phyloP scores from a whole-genome alignment of 306 rosid genomes.

The Cicer judaicum region DNA sequence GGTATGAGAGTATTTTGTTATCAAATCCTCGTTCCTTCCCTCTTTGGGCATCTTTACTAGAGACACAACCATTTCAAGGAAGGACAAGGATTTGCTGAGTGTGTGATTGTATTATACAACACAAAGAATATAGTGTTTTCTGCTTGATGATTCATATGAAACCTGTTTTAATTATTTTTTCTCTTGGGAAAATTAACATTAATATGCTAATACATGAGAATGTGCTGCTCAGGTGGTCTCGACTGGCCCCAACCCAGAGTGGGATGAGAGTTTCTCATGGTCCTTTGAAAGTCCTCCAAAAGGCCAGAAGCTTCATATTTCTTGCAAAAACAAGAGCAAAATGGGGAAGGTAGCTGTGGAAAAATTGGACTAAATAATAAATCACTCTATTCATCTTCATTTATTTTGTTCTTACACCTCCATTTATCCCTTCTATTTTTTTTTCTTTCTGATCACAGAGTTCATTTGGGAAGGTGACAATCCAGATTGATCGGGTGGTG shows the following conservation, averaged over 20 bases:
- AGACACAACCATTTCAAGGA: not conserved
- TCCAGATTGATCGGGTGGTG: constrained; percentile 95
- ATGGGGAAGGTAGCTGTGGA: constrained; percentile 81
- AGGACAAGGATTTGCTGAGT: constrained; percentile 14
- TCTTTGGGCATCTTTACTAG: constrained; percentile 7
- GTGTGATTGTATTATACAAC: constrained; percentile 4
- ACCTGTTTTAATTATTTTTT: constrained; percentile 14
- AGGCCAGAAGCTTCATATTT: constrained; percentile 98
- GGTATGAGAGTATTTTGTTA: constrained; percentile 32
- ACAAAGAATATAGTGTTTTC: constrained; percentile 15
- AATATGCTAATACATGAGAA: constrained; percentile 40
- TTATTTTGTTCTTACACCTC: constrained; percentile 2
- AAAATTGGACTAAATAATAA: constrained; percentile 23
- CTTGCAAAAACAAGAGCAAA: constrained; percentile 99
- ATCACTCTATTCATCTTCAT: constrained; percentile 16
- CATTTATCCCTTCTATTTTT: constrained; percentile 23
- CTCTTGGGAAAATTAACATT: constrained; percentile 20
- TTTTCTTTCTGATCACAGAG: constrained; percentile 63
- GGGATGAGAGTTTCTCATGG: constrained; percentile 98
- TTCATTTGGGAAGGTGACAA: constrained; percentile 96
- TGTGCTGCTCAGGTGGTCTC: constrained; percentile 75
- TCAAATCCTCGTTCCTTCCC: constrained; percentile 16
- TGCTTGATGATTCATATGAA: constrained; percentile 2
- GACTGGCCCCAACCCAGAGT: constrained; percentile 93
- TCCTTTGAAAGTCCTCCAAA: constrained; percentile 99